These are phyloP conservation scores for Melocanna baccifera DNA, from an alignment of 176 grass and related monocot species.

Conservation along the genomic window DNA sequence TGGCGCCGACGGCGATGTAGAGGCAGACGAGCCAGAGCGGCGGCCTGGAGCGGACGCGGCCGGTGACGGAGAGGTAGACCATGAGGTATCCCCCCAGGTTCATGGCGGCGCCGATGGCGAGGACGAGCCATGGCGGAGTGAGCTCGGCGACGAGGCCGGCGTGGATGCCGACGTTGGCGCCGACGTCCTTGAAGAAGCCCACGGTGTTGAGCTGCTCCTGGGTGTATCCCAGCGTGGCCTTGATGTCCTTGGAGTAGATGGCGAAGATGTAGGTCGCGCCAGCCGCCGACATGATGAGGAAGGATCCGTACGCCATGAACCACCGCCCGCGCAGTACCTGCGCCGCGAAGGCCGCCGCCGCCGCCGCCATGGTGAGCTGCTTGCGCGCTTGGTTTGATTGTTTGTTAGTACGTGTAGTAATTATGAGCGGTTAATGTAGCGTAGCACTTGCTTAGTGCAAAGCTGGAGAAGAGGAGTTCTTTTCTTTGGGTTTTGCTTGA, in stretches of 20 bases:
- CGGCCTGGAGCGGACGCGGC: not conserved
- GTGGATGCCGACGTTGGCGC: conserved; percentile 54
- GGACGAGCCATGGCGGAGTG: conserved; percentile 41
- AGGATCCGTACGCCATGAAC: conserved; percentile 55
- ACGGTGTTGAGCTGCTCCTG: conserved; percentile 64
- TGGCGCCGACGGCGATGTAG: conserved; percentile 73
- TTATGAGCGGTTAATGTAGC: too few species aligned
- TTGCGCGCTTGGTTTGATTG: too few species aligned
- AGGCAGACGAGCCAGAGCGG: conserved; percentile 63
- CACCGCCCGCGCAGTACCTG: conserved; percentile 19
- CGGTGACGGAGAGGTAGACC: conserved; percentile 60
- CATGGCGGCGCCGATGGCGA: conserved; percentile 48
- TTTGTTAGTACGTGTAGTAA: too few species aligned
- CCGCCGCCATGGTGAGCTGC: not conserved
- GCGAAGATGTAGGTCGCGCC: conserved; percentile 61
- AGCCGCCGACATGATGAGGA: conserved; percentile 45
- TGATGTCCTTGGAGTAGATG: conserved; percentile 71
- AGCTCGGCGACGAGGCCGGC: conserved; percentile 52
- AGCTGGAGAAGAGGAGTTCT: too few species aligned
- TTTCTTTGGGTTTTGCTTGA: too few species aligned
- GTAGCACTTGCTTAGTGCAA: too few species aligned
- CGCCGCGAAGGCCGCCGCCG: not conserved
- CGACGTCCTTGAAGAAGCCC: conserved; percentile 63
- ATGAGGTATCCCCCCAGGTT: conserved; percentile 60
- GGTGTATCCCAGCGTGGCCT: conserved; percentile 44